Conservation (phyloP, 345 rosid species). For the Brassica rapa region DNA sequence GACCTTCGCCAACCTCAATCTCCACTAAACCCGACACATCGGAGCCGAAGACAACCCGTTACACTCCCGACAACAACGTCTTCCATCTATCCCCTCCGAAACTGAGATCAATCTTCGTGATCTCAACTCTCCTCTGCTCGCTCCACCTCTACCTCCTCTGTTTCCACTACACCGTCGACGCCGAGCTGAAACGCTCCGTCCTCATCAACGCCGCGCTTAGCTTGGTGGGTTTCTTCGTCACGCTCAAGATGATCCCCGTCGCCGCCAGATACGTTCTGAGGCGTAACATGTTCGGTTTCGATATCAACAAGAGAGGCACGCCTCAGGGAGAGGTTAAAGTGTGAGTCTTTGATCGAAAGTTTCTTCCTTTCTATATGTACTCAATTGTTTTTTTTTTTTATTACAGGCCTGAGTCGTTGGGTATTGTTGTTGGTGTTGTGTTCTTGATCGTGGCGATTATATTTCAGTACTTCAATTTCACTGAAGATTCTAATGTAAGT, state of each 20-base stretch:
- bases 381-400: not conserved
- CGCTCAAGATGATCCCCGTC: constrained; percentile 74
- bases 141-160: constrained; percentile 71
- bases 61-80: constrained; percentile 12
- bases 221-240: constrained; percentile 66
- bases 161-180: constrained; percentile 58
- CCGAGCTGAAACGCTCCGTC: constrained; percentile 63
- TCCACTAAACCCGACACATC: constrained; percentile 20
- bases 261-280: constrained; percentile 77
- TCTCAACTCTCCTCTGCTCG: constrained; percentile 54
- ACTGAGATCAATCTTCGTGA: constrained; percentile 50
- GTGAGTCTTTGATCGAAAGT: constrained; percentile 47
- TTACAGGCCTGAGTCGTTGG: constrained; percentile 94
- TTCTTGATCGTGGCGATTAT: constrained; percentile 79
- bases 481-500: constrained; percentile 89
- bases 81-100: constrained; percentile 65
- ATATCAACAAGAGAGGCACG: constrained; percentile 87
- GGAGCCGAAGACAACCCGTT: constrained; percentile 31
- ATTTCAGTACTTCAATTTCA: constrained; percentile 90
- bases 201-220: constrained; percentile 79
- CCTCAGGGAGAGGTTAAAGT: constrained; percentile 82
- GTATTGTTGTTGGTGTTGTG: constrained; percentile 85
- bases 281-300: constrained; percentile 84
- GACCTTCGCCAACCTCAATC: constrained; percentile 41
- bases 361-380: not conserved